Base-by-base conservation (phyloP, 2,329 filamentous ascomycete genomes). In the Aspergillus novoparasiticus region DNA sequence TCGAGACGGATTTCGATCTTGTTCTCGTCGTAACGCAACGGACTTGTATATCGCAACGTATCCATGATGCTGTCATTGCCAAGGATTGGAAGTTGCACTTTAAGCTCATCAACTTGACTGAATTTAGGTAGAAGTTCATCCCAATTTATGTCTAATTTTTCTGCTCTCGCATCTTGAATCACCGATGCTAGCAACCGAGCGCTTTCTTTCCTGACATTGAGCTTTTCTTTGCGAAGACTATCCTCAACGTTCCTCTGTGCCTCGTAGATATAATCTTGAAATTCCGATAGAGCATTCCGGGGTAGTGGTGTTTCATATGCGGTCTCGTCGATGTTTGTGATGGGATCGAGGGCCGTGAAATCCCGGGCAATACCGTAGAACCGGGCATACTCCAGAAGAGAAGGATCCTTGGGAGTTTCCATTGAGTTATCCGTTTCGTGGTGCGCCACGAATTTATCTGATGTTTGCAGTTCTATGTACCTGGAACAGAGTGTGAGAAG, bases 341-440 rank as follows among this genome's bases (percentile, higher is more conserved):
- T 43, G 2, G 75, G 73, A 51, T 75, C 60, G 1, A 76, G 66
- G 6, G 68, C 68, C 4, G 70, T 71, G 68, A 79, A 79, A 61
- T 81, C 72, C 57, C 62, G 71, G 36, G 77, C 79, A 26, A 84
- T 73, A 4, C 77, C 77, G 62, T 83, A 72, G 56, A 77, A 79
- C 28, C 82, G 78, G 23, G 83, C 82, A 65, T 84, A 85, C 21
- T 83, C 79, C 9, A 84, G 71, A 8, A 81, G 67, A 23, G 77
- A 77, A 19, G 73, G 73, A n/a, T 79, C 76, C 26, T 69, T 68
- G 64, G 21, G 28, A 19, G 30, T 28, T 48, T 54, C 63, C 63
- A 66, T 69, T 36, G n/a, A 48, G 60, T 19, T 2, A 19, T 26
- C 16, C 46, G 26, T 14, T 21, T 9, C 6, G 4, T 41, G 50